A percentile compares a stretch with the other conserved stretches of the same genome.
phyloP scores from a whole-genome alignment of 331 rosid species.

The Cydonia oblonga region DNA sequence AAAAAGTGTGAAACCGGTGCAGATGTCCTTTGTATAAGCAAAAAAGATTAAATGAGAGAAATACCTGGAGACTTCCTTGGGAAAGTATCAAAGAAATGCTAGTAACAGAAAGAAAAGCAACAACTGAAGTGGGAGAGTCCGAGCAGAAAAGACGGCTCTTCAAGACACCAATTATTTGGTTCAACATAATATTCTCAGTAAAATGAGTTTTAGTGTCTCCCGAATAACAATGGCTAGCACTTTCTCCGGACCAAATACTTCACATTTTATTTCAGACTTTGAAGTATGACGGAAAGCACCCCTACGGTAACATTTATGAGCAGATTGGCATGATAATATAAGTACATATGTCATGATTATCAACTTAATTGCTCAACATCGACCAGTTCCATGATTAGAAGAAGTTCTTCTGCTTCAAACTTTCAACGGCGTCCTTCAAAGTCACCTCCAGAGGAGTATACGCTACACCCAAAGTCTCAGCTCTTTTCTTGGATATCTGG shows the following conservation, averaged over 20 bases:
- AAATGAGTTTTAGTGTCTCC: not conserved
- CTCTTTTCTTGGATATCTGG: conserved; percentile 19
- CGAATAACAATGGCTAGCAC: not conserved
- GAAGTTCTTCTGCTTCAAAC: conserved; percentile 20
- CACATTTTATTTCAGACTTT: no score
- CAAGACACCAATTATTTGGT: not conserved
- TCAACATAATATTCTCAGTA: no score
- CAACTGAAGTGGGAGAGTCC: not conserved
- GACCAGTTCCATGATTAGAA: not conserved
- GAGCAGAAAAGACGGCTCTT: not conserved
- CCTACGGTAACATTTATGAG: no score
- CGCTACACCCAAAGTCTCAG: conserved; percentile 5
- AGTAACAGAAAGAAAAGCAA: not conserved
- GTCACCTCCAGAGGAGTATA: conserved; percentile 15
- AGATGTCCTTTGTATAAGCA: not conserved
- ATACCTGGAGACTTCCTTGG: not conserved
- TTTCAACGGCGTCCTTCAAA: conserved; percentile 18
- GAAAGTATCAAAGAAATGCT: not conserved
- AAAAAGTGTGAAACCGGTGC: not conserved
- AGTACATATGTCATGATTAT: no score
- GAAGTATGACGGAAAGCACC: no score
- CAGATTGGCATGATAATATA: no score
- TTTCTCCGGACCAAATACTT: no score
- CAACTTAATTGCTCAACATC: no score
- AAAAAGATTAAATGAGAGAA: not conserved